Evolutionary conservation across 176 grass and related monocot species (phyloP).

Genomic region (Bonia amplexicaulis): DNA sequence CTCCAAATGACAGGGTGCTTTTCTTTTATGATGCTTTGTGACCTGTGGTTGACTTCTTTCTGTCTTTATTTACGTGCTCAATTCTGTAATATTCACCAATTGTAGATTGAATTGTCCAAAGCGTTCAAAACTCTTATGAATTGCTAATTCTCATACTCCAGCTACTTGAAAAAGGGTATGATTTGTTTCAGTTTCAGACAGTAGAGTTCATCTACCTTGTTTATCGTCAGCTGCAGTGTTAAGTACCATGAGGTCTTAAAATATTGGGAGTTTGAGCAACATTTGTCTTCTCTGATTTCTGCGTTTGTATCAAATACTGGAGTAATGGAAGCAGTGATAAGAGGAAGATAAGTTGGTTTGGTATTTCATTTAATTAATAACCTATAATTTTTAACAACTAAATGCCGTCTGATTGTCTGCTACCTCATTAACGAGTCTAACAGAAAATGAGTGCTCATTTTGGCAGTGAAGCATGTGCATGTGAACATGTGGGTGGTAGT

Average conservation of each 20-base stretch:
- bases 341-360: not conserved
- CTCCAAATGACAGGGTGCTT: slow-evolving; percentile 90
- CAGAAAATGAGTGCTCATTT: not conserved
- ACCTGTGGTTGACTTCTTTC: slow-evolving; percentile 1
- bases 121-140: not conserved
- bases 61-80: slow-evolving; percentile 12
- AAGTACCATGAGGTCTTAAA: not conserved
- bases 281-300: not conserved
- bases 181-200: slow-evolving; percentile 8
- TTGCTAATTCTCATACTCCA: not conserved
- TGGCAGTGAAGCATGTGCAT: not conserved
- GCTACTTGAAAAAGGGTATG: slow-evolving; percentile 13
- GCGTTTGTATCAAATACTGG: not conserved
- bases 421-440: not conserved
- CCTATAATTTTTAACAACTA: slow-evolving; percentile 6
- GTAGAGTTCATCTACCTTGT: not conserved
- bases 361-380: not conserved
- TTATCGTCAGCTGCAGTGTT: not conserved
- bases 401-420: not conserved
- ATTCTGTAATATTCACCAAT: not conserved
- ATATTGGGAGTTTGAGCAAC: not conserved
- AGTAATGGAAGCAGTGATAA: not conserved
- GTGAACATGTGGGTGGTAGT: slow-evolving; percentile 12
- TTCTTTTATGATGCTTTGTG: slow-evolving; percentile 24
- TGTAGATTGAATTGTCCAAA: not conserved